Conservation (phyloP, 2,329 filamentous ascomycete species). For the Aspergillus brasiliensis region DNA sequence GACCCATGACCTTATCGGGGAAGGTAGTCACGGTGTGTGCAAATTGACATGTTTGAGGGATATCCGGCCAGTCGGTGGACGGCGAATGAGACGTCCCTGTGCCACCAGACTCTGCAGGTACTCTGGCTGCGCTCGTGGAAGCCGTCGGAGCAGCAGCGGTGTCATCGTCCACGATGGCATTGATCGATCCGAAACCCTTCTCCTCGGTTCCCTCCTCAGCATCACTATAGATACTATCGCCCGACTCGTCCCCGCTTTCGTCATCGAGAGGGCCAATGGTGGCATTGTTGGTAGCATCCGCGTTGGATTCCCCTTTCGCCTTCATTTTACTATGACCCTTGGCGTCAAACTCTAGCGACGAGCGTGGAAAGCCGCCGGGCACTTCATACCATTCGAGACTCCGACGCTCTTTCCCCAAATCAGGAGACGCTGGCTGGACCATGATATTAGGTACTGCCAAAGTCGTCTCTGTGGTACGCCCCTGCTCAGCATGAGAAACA, state of each 20-base stretch:
- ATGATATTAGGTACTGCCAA: slow-evolving; percentile 46
- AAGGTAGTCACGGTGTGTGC: slow-evolving; percentile 26
- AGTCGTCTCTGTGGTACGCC: slow-evolving; percentile 12
- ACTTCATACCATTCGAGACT: slow-evolving; percentile 52
- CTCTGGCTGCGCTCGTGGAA: neutral
- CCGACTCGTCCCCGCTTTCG: slow-evolving; percentile 40
- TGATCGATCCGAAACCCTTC: slow-evolving; percentile 53
- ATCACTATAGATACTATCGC: slow-evolving; percentile 52
- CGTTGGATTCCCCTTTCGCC: slow-evolving; percentile 9
- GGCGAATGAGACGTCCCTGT: no score
- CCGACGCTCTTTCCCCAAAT: slow-evolving; percentile 39
- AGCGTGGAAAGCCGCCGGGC: slow-evolving; percentile 61
- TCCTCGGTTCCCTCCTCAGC: slow-evolving; percentile 46
- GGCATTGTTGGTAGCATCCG: neutral
- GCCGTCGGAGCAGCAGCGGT: neutral
- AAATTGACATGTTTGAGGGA: slow-evolving; percentile 21
- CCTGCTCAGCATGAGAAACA: slow-evolving; percentile 7
- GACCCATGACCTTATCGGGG: slow-evolving; percentile 15
- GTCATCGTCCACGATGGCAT: slow-evolving; percentile 44
- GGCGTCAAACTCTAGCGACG: slow-evolving; percentile 26
- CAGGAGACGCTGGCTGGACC: slow-evolving; percentile 52
- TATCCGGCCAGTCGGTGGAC: slow-evolving; percentile 3
- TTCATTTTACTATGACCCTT: slow-evolving; percentile 1
- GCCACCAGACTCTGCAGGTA: neutral
- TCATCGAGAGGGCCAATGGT: slow-evolving; percentile 18